These are phyloP conservation scores for Anastatica hierochuntica DNA, from an alignment of 345 rosid genomes.

Conservation along the genomic window DNA sequence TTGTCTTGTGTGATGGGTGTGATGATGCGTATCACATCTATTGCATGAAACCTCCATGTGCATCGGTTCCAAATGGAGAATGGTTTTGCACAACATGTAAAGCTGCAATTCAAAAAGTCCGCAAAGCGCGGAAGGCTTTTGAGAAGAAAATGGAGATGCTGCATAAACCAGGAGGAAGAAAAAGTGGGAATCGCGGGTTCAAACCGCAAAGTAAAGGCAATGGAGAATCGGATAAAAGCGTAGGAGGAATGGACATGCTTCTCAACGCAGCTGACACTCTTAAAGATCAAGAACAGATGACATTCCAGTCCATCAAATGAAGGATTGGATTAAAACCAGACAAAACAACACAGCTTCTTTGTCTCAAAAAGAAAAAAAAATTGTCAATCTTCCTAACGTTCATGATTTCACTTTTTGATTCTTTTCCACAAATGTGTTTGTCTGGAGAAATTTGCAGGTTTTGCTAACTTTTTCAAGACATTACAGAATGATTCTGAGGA, in stretches of 20 bases:
- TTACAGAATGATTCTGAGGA: neutral
- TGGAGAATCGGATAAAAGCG: conserved; percentile 29
- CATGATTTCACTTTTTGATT: conserved; percentile 2
- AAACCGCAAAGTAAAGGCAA: conserved; percentile 15
- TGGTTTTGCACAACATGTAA: conserved; percentile 83
- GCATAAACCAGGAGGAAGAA: no score
- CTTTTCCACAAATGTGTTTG: neutral
- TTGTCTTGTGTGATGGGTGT: conserved; percentile 84
- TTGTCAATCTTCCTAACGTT: conserved; percentile 2
- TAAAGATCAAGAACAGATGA: conserved; percentile 39
- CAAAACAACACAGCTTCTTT: neutral
- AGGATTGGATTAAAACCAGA: neutral
- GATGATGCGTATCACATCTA: conserved; percentile 85
- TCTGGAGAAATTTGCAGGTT: conserved; percentile 3
- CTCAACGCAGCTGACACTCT: conserved; percentile 66
- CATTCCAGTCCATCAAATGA: no score
- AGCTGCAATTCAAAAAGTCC: conserved; percentile 39
- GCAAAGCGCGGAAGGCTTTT: conserved; percentile 37
- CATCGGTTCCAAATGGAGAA: conserved; percentile 45
- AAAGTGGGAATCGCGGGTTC: conserved; percentile 3
- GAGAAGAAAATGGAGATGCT: conserved; percentile 30
- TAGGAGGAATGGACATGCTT: conserved; percentile 77
- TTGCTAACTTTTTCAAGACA: neutral
- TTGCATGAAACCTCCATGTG: conserved; percentile 64
- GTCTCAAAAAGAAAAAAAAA: no score